These are phyloP conservation scores for Eragrostis nindensis DNA, from an alignment of 176 grass and related monocot species.

Conservation along the genomic window DNA sequence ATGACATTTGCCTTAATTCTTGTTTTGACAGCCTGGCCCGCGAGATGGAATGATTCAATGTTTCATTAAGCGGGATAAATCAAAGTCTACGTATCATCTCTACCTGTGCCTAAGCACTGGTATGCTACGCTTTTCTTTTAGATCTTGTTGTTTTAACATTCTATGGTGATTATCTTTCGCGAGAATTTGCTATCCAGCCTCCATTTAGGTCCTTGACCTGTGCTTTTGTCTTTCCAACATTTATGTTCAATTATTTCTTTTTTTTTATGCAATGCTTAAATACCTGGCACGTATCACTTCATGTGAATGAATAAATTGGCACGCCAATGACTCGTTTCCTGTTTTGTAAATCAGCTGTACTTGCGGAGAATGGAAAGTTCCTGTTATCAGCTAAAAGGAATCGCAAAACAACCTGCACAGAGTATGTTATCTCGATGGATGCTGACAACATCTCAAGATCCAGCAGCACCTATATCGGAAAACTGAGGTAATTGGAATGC, in stretches of 20 bases:
- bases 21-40: constrained; percentile 73
- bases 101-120: constrained; percentile 87
- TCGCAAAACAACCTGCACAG: constrained; percentile 80
- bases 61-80: constrained; percentile 97
- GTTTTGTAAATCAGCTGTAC: constrained; percentile 52
- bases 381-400: constrained; percentile 95
- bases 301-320: background rate
- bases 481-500: constrained; percentile 67
- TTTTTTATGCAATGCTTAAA: background rate
- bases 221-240: background rate
- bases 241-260: background rate
- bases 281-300: background rate
- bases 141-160: background rate
- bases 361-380: constrained; percentile 89
- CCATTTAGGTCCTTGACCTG: background rate
- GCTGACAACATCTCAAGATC: constrained; percentile 86
- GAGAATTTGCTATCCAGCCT: background rate
- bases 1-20: background rate
- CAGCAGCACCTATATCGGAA: constrained; percentile 94
- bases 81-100: constrained; percentile 93
- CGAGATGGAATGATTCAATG: constrained; percentile 97
- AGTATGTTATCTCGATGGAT: constrained; percentile 93
- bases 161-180: background rate
- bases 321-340: background rate
- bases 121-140: constrained; percentile 40